Evolutionary conservation across 495 filamentous ascomycete species (phyloP).

Genomic region (Lentithecium fluviatile): DNA sequence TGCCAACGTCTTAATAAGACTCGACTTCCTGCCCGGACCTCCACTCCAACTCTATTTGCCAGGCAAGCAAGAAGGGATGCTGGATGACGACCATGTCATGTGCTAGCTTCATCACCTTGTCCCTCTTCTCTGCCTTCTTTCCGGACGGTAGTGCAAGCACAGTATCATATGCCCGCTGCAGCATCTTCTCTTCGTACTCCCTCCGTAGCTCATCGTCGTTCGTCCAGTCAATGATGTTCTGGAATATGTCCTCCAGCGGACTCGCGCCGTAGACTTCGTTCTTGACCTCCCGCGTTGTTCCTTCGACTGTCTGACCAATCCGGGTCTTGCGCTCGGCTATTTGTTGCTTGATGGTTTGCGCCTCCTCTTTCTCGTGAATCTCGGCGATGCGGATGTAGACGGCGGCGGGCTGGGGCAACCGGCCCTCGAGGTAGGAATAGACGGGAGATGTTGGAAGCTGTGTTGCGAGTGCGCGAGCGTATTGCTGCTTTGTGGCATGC

Average conservation of each 20-base stretch:
- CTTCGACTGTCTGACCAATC: conserved; percentile 75
- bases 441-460: conserved; percentile 74
- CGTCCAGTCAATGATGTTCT: conserved; percentile 82
- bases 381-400: conserved; percentile 85
- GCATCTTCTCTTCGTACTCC: conserved; percentile 82
- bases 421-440: conserved; percentile 81
- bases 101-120: conserved; percentile 69
- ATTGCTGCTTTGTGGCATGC: conserved; percentile 68
- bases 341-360: conserved; percentile 83
- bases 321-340: conserved; percentile 87
- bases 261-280: conserved; percentile 73
- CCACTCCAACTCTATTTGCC: conserved; percentile 89
- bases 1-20: not conserved
- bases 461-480: conserved; percentile 68
- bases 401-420: conserved; percentile 72
- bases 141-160: conserved; percentile 64
- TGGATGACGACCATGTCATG: conserved; percentile 94
- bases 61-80: conserved; percentile 85
- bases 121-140: conserved; percentile 65
- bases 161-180: conserved; percentile 76
- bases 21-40: conserved; percentile 48
- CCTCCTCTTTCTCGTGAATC: conserved; percentile 82
- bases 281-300: conserved; percentile 84
- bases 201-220: conserved; percentile 81
- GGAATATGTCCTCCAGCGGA: conserved; percentile 71